Evolutionary conservation across 2,329 filamentous ascomycete genomes (phyloP).

Genomic region (Penicillium expansum): DNA sequence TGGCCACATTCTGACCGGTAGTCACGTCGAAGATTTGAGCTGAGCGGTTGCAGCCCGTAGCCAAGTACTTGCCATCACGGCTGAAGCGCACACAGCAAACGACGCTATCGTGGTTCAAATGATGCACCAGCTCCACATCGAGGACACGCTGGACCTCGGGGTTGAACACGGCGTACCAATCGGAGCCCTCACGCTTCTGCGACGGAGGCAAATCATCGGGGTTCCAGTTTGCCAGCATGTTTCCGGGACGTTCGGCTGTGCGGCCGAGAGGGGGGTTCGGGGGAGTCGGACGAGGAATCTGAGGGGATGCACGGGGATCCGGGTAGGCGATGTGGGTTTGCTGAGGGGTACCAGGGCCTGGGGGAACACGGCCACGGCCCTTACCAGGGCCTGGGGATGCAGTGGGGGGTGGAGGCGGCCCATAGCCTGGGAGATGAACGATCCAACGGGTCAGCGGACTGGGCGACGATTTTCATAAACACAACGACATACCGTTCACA

Average conservation of each 20-base stretch:
- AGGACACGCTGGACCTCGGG: conserved; percentile 82
- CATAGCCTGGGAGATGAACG: conserved; percentile 59
- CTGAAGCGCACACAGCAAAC: conserved; percentile 98
- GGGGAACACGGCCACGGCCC: conserved; percentile 63
- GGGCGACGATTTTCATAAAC: conserved; percentile 21
- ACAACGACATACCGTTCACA: conserved; percentile 56
- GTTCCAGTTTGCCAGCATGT: conserved; percentile 80
- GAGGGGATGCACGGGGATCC: conserved; percentile 76
- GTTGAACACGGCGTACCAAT: conserved; percentile 98
- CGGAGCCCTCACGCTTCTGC: conserved; percentile 81
- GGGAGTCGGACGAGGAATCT: conserved; percentile 80
- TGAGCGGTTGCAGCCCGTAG: conserved; percentile 95
- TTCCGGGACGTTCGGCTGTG: conserved; percentile 53
- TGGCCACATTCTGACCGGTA: conserved; percentile 81
- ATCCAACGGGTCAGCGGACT: conserved; percentile 52
- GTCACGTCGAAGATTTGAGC: conserved; percentile 98
- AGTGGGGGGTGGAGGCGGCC: conserved; percentile 76
- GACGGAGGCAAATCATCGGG: conserved; percentile 79
- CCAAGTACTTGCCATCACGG: conserved; percentile 89
- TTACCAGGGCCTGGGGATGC: conserved; percentile 83
- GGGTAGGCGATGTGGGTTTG: conserved; percentile 87
- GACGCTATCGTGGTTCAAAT: conserved; percentile 88
- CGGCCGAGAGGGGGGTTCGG: conserved; percentile 47
- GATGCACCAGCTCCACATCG: conserved; percentile 92
- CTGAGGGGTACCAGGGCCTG: conserved; percentile 79